These are phyloP conservation scores for Teunomyces cretensis DNA, from an alignment of 805 yeast species.

Conservation along the genomic window DNA sequence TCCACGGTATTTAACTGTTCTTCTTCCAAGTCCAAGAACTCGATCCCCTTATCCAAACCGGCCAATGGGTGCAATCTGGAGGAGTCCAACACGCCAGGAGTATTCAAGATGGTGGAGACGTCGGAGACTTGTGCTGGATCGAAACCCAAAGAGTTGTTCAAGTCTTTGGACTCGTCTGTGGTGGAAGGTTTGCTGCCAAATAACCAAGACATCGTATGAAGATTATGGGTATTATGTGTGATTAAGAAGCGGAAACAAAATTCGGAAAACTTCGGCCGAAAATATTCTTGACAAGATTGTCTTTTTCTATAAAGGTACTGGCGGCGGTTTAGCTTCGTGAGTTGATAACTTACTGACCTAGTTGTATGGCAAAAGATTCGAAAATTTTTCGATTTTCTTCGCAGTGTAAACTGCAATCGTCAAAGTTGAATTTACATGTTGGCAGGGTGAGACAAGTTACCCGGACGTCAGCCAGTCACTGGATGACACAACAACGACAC, in stretches of 20 bases:
- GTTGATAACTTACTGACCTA: not conserved
- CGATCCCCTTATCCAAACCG: slow-evolving; percentile 85
- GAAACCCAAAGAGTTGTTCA: slow-evolving; percentile 49
- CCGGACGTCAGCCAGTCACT: no score
- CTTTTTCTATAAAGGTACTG: not conserved
- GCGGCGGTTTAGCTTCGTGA: no score
- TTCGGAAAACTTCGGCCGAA: not conserved
- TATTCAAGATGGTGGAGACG: slow-evolving; percentile 59
- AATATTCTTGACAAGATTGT: not conserved
- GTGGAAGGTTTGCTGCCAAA: slow-evolving; percentile 41
- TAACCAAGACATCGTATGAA: slow-evolving; percentile 46
- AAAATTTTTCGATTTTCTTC: slow-evolving; percentile 3
- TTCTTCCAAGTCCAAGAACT: slow-evolving; percentile 87
- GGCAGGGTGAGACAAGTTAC: not conserved
- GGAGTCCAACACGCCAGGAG: slow-evolving; percentile 66
- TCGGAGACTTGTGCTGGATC: slow-evolving; percentile 65
- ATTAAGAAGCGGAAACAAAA: not conserved
- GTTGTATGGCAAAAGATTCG: slow-evolving; percentile 4
- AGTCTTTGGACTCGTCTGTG: slow-evolving; percentile 22
- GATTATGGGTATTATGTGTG: slow-evolving; percentile 1
- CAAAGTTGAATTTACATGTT: not conserved
- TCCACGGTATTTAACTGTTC: slow-evolving; percentile 68
- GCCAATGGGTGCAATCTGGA: slow-evolving; percentile 86
- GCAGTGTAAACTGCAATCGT: slow-evolving; percentile 2
- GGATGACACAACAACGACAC: not conserved